Conservation (phyloP, 768 basidiomycete species). For the Leccinum barrowsii region DNA sequence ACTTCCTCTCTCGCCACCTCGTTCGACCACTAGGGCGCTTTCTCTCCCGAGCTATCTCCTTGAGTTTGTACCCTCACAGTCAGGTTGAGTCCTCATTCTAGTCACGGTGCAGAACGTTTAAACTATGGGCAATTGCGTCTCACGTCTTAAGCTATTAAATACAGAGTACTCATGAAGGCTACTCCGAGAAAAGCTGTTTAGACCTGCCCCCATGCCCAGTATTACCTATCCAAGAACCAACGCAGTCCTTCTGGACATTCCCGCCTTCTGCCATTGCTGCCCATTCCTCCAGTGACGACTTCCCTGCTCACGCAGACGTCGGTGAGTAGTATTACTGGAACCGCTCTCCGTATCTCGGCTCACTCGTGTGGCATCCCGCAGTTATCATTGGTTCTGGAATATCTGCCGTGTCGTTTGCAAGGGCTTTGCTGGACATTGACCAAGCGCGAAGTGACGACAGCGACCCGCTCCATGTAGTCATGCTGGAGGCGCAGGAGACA, state of each 20-base stretch:
- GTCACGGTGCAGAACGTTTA: no score
- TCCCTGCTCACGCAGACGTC: conserved; percentile 56
- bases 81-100: no score
- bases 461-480: conserved; percentile 37
- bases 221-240: conserved; percentile 53
- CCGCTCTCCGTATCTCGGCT: background rate
- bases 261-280: conserved; percentile 48
- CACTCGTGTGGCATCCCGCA: conserved; percentile 2
- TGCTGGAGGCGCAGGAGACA: conserved; percentile 60
- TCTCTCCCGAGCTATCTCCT: no score
- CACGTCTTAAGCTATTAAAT: no score
- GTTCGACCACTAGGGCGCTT: no score
- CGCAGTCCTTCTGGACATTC: conserved; percentile 60
- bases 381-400: conserved; percentile 57
- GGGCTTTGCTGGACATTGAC: conserved; percentile 35
- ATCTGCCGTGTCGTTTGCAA: conserved; percentile 42
- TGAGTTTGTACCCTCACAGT: no score
- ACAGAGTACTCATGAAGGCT: background rate
- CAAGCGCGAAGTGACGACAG: conserved; percentile 17
- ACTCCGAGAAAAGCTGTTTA: conserved; percentile 2
- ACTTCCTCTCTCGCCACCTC: no score
- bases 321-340: conserved; percentile 22
- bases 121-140: no score
- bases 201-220: conserved; percentile 25
- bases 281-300: conserved; percentile 4